Conservation (phyloP, 345 rosid genomes). For the Heritiera littoralis region DNA sequence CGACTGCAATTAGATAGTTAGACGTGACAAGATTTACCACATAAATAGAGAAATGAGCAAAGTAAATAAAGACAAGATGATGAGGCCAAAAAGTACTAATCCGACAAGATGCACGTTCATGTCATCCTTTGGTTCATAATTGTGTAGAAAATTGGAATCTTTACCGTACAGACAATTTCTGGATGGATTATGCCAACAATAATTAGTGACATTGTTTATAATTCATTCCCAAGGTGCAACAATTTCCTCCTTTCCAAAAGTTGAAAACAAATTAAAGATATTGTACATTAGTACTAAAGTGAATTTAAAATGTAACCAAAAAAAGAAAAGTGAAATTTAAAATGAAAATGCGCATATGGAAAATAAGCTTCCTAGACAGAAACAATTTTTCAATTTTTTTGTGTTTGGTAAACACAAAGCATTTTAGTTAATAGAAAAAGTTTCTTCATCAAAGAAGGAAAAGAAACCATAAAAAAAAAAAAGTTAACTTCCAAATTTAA, state of each 20-base stretch:
- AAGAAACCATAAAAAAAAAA: too few species aligned
- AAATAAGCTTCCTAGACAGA: too few species aligned
- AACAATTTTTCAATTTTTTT: too few species aligned
- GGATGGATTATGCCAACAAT: neutral
- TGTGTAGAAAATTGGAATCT: neutral
- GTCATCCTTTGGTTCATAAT: neutral
- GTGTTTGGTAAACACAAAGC: too few species aligned
- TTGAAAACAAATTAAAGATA: too few species aligned
- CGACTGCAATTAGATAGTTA: neutral
- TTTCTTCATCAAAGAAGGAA: too few species aligned
- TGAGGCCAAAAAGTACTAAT: conserved; percentile 1
- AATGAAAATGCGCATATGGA: too few species aligned
- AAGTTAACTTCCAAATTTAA: too few species aligned
- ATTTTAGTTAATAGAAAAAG: too few species aligned
- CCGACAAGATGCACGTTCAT: conserved; percentile 26
- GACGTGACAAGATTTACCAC: conserved; percentile 19
- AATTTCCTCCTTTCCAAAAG: neutral
- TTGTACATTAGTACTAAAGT: too few species aligned
- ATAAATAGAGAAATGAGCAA: neutral
- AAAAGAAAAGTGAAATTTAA: too few species aligned
- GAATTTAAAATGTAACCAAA: too few species aligned
- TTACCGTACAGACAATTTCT: neutral
- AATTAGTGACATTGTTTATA: neutral
- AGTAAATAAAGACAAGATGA: conserved; percentile 4
- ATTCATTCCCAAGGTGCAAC: neutral